Percentiles rank a stretch among this genome's conserved stretches.
These are phyloP conservation scores for Camellia oleifera DNA, from an alignment of 179 eudicot species.

Conservation along the genomic window DNA sequence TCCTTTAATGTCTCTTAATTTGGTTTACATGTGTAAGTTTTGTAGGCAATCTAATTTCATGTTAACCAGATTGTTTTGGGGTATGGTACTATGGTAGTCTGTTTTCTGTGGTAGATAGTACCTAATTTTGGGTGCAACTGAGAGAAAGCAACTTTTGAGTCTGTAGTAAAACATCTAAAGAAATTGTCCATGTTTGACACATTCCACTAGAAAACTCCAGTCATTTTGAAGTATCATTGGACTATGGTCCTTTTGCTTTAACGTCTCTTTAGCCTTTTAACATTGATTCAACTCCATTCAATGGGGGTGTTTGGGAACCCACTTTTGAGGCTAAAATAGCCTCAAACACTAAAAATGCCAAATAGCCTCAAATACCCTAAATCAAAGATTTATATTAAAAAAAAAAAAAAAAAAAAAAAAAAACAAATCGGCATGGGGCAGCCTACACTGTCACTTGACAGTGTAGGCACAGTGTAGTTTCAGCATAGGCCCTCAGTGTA, in stretches of 20 bases:
- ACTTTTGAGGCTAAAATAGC: too few species aligned
- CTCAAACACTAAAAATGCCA: too few species aligned
- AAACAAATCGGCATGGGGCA: too few species aligned
- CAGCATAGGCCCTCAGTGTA: too few species aligned
- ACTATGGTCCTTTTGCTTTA: background rate
- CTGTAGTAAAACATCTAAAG: background rate
- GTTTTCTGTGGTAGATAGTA: background rate
- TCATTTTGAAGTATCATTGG: background rate
- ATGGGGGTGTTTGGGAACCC: too few species aligned
- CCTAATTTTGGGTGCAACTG: background rate
- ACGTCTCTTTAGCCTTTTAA: background rate
- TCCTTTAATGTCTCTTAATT: background rate
- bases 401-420: too few species aligned
- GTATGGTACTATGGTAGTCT: background rate
- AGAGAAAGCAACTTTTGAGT: background rate
- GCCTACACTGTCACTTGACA: too few species aligned
- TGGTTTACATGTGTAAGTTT: background rate
- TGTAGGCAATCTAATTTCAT: background rate
- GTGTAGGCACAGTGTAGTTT: too few species aligned
- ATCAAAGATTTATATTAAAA: too few species aligned
- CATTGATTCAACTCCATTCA: background rate
- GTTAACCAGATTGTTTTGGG: too few species aligned
- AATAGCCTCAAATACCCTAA: too few species aligned
- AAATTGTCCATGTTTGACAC: background rate
- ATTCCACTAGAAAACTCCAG: background rate